A percentile compares a stretch with the other conserved stretches of the same genome.
These are phyloP conservation scores for Leccinellum albellum DNA, from an alignment of 768 basidiomycete genomes.

Conservation along the genomic window DNA sequence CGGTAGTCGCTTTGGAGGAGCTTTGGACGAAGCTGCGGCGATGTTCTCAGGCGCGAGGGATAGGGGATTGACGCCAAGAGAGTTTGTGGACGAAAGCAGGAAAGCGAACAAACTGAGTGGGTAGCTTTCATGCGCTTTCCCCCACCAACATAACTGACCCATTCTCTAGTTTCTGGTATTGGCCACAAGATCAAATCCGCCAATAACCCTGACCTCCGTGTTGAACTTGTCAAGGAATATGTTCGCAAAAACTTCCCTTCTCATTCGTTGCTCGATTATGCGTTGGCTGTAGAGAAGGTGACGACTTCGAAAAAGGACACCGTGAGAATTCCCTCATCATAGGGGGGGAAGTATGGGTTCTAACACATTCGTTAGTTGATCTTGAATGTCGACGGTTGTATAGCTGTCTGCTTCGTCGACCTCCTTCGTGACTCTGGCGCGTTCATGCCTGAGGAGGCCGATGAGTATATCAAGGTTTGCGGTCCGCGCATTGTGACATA, in stretches of 20 bases:
- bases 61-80: conserved; percentile 91
- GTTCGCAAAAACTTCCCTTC: conserved; percentile 95
- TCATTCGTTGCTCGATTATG: conserved; percentile 89
- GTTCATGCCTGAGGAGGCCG: conserved; percentile 92
- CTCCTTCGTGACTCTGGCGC: conserved; percentile 88
- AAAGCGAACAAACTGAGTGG: conserved; percentile 91
- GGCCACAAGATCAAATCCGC: conserved; percentile 99
- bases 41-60: conserved; percentile 95
- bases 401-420: conserved; percentile 95
- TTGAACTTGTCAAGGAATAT: conserved; percentile 93
- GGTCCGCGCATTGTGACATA: background rate
- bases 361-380: conserved; percentile 56
- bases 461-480: conserved; percentile 86
- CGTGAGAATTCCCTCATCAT: conserved; percentile 31
- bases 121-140: conserved; percentile 27
- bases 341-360: background rate
- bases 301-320: conserved; percentile 98
- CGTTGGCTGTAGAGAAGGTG: conserved; percentile 95
- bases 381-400: conserved; percentile 94
- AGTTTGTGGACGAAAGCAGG: conserved; percentile 92
- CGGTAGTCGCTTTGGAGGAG: conserved; percentile 97
- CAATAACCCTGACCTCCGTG: conserved; percentile 91
- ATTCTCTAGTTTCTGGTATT: conserved; percentile 78
- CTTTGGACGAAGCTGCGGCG: conserved; percentile 91
- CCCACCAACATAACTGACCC: conserved; percentile 4